phyloP scores from a whole-genome alignment of 345 rosid genomes.

The Lepidium sativum region DNA sequence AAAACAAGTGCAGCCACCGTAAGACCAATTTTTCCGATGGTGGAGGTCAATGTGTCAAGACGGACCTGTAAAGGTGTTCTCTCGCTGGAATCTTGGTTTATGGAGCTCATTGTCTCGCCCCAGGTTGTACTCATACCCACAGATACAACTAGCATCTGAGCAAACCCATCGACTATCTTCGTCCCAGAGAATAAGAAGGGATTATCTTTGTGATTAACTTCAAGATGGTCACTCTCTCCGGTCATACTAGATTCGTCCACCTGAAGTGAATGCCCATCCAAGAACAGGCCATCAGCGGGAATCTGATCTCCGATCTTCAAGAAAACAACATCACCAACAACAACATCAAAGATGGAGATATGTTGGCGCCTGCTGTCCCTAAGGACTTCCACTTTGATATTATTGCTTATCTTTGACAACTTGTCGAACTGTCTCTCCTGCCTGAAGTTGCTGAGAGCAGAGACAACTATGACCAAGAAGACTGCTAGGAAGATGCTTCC shows the following conservation, averaged over 20 bases:
- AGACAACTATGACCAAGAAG: constrained; percentile 39
- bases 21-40: constrained; percentile 52
- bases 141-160: constrained; percentile 46
- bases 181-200: constrained; percentile 52
- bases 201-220: constrained; percentile 25
- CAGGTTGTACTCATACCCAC: constrained; percentile 63
- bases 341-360: constrained; percentile 45
- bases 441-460: constrained; percentile 45
- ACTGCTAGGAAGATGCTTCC: constrained; percentile 50
- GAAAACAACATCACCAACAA: constrained; percentile 54
- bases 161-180: constrained; percentile 41
- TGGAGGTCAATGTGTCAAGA: constrained; percentile 51
- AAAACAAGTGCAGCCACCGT: constrained; percentile 54
- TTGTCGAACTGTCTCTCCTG: constrained; percentile 44
- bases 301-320: constrained; percentile 52
- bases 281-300: constrained; percentile 54
- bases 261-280: constrained; percentile 35
- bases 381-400: constrained; percentile 43
- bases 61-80: constrained; percentile 58
- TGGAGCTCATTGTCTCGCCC: constrained; percentile 61
- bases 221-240: constrained; percentile 42
- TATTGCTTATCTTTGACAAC: constrained; percentile 41
- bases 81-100: constrained; percentile 37
- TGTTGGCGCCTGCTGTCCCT: constrained; percentile 34
- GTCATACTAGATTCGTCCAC: constrained; percentile 53